Base-by-base conservation (phyloP, 371 early-diverging fungal species). In the Syncephalis plumigaleata region DNA sequence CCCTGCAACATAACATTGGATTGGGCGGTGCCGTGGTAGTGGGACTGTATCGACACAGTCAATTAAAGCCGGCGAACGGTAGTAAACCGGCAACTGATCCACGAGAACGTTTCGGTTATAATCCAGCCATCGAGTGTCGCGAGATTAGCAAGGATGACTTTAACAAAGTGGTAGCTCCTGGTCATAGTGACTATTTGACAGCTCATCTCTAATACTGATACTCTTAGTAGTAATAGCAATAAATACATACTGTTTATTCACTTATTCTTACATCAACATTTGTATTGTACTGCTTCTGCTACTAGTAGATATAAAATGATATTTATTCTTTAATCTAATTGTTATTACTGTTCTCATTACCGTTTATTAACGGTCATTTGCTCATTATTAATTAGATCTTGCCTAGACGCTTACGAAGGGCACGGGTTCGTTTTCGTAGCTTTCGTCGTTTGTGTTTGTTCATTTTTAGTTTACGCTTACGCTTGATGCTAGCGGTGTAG, bases 391-490 rank as follows among this genome's bases (percentile, higher is more conserved):
- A 31, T 31, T 31, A 31, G 11, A 31, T 31, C 31, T 85, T 85
- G 57, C 82, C 81, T 44, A 83, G 68, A 50, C 75, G 73, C 67
- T 76, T 81, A 56, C 82, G 73, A 60, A 81, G 57, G 9, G 84
- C 83, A 50, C 80, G 73, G 36, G 74, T 77, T 63, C 79, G 70
- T 71, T 83, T 84, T 57, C 80, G 73, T 54, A 84, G 67, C 58
- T 86, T 86, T 63, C 72, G 77, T 56, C 79, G 78, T 60, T 86
- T 86, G 59, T 86, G 87, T 68, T 86, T 86, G 58, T 83, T 81
- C 84, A 86, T 83, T 68, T 86, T 86, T 60, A 77, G 66, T 52
- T 67, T 77, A 58, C 82, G 70, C 66, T 84, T 86, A 65, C 83
- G 68, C 56, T 73, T 58, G 18, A 81, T 77, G 54, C 81, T 81